Percentiles rank a stretch among this genome's conserved stretches.
phyloP scores from a whole-genome alignment of 2,329 filamentous ascomycete species.

The Rachicladosporium sp. region DNA sequence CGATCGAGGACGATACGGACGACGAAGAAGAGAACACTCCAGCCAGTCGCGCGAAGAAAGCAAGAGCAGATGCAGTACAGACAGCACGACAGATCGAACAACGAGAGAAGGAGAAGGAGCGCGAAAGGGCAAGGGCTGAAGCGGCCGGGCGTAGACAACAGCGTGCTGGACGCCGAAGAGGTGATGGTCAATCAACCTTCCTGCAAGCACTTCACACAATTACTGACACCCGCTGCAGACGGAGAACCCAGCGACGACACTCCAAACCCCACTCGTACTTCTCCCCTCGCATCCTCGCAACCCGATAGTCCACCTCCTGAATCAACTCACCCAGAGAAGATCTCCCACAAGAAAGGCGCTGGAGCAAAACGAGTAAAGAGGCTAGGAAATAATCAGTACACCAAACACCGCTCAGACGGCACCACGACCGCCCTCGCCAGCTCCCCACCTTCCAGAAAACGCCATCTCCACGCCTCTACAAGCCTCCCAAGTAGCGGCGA shows the following conservation, averaged over 20 bases:
- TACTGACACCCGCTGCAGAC: slow-evolving; percentile 44
- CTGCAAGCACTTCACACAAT: neutral
- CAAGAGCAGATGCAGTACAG: slow-evolving; percentile 33
- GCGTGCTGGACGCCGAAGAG: slow-evolving; percentile 65
- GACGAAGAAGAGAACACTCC: slow-evolving; percentile 28
- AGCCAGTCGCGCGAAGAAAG: slow-evolving; percentile 26
- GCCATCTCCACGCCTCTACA: slow-evolving; percentile 16
- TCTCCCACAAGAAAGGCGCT: slow-evolving; percentile 49
- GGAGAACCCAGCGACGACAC: slow-evolving; percentile 46
- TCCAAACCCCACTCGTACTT: slow-evolving; percentile 29
- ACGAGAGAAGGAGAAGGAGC: slow-evolving; percentile 52
- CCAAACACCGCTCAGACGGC: slow-evolving; percentile 52
- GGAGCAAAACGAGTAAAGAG: slow-evolving; percentile 42
- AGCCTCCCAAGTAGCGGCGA: slow-evolving; percentile 17
- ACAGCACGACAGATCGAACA: slow-evolving; percentile 51
- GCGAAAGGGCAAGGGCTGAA: slow-evolving; percentile 61
- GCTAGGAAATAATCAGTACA: slow-evolving; percentile 71
- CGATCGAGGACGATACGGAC: slow-evolving; percentile 54
- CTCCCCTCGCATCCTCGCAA: slow-evolving; percentile 33
- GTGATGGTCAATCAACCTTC: slow-evolving; percentile 52
- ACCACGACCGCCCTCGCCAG: slow-evolving; percentile 38
- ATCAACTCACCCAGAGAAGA: slow-evolving; percentile 27
- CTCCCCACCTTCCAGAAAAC: slow-evolving; percentile 28
- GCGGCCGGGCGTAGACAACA: slow-evolving; percentile 70
- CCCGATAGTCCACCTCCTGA: slow-evolving; percentile 23